Conservation (phyloP, 768 basidiomycete species). For the Naematelia aurantialba region DNA sequence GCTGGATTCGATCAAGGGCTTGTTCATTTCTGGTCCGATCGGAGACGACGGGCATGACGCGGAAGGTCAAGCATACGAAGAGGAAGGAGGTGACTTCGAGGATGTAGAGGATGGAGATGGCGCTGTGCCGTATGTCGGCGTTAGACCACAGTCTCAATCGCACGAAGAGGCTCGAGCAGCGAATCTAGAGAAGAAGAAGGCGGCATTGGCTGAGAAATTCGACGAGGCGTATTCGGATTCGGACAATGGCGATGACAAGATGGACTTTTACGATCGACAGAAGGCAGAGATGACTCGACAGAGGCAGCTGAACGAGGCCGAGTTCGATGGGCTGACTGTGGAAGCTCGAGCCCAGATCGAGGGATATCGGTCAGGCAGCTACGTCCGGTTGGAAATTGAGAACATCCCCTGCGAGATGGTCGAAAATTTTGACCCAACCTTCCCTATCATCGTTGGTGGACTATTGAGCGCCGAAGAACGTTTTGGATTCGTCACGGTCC, state of each 20-base stretch:
- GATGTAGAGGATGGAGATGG: slow-evolving; percentile 53
- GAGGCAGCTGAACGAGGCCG: slow-evolving; percentile 72
- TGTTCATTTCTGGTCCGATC: slow-evolving; percentile 78
- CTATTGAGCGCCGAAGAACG: slow-evolving; percentile 82
- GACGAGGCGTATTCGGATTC: slow-evolving; percentile 93
- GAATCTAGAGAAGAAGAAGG: slow-evolving; percentile 76
- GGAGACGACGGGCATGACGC: slow-evolving; percentile 33
- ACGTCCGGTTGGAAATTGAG: slow-evolving; percentile 83
- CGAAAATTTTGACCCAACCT: slow-evolving; percentile 84
- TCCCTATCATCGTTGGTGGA: slow-evolving; percentile 88
- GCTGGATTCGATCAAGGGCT: slow-evolving; percentile 75
- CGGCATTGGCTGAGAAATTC: slow-evolving; percentile 86
- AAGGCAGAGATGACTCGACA: slow-evolving; percentile 89
- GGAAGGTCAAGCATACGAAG: slow-evolving; percentile 49
- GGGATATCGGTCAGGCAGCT: slow-evolving; percentile 83
- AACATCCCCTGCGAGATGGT: slow-evolving; percentile 87
- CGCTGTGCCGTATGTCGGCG: slow-evolving; percentile 52
- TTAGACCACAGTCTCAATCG: slow-evolving; percentile 45
- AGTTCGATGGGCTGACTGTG: slow-evolving; percentile 74
- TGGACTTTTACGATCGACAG: slow-evolving; percentile 84
- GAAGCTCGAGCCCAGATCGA: slow-evolving; percentile 79
- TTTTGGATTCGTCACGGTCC: slow-evolving; percentile 89
- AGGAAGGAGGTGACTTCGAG: slow-evolving; percentile 49
- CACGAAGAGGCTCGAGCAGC: slow-evolving; percentile 50
- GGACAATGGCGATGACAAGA: slow-evolving; percentile 54